Percentiles rank a stretch among this genome's conserved stretches.
Evolutionary conservation across 768 basidiomycete genomes (phyloP).

Genomic region (Auriculariales sp.): DNA sequence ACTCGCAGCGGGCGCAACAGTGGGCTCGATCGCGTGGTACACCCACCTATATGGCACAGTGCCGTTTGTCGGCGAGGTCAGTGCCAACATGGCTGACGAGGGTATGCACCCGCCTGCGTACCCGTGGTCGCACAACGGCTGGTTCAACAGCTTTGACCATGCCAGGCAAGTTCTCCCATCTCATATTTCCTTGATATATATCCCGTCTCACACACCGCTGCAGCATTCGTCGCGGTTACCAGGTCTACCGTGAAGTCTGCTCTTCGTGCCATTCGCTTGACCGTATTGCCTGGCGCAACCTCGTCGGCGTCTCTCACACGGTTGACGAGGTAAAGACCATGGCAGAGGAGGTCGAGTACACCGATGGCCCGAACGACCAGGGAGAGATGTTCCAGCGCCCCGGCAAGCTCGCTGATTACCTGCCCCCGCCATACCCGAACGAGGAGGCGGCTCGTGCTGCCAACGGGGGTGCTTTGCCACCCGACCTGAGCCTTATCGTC

Average conservation of each 20-base stretch:
- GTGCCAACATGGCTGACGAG: constrained; percentile 87
- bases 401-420: constrained; percentile 94
- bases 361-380: constrained; percentile 84
- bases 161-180: constrained; percentile 49
- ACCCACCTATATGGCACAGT: constrained; percentile 82
- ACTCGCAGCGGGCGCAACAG: constrained; percentile 50
- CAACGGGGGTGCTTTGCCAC: constrained; percentile 91
- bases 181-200: constrained; percentile 7
- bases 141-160: constrained; percentile 89
- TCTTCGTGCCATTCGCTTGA: constrained; percentile 98
- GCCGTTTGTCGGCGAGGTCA: constrained; percentile 82
- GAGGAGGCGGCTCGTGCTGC: constrained; percentile 92
- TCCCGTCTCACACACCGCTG: constrained; percentile 7
- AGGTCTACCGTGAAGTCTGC: constrained; percentile 98
- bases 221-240: constrained; percentile 90
- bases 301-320: constrained; percentile 95
- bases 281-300: constrained; percentile 98
- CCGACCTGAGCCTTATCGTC: constrained; percentile 91
- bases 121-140: constrained; percentile 87
- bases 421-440: constrained; percentile 91
- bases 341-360: constrained; percentile 96
- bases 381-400: constrained; percentile 99
- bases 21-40: constrained; percentile 94
- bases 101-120: constrained; percentile 79
- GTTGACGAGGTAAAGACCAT: constrained; percentile 76